Base-by-base conservation (phyloP, 2,329 filamentous ascomycete genomes). In the Gaeumannomyces tritici region DNA sequence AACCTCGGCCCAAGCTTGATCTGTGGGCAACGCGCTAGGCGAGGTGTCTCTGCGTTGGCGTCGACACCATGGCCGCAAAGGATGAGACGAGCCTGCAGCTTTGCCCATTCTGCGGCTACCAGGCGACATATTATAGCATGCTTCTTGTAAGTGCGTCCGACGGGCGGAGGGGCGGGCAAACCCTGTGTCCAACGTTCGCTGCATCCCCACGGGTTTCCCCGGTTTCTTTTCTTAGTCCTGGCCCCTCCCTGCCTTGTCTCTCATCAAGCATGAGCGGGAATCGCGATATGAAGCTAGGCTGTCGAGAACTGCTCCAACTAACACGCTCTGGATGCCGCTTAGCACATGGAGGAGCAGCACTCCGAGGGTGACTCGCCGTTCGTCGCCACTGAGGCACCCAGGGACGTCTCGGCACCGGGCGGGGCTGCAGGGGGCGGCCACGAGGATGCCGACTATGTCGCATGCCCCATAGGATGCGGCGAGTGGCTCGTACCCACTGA, bases 401-500 rank as follows among this genome's bases (percentile, higher is more conserved):
- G 31, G 51, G 62, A 47, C 47, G 54, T 55, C 27, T 60, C 42
- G 26, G 59, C 26, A 13, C 35, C 59, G 57, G 70, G 71, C 62
- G 66, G 64, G 47, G 66, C 65, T 28, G 61, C 61, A 42, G 66
- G 62, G 27, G 65, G 65, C 57, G 67, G 71, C 47, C 35, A 28
- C 11, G 70, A 73, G 12, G 72, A 75, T 54, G 65, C 66, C 9
- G 63, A 74, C 21, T 85, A 84, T 68, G 74, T 79, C 27, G 75
- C 80, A 55, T 88, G 85, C 67, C 79, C 82, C 0, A 66, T 80
- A 42, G 80, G 78, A 27, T 90, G 87, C 69, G 82, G 82, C 35
- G 86, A 89, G 70, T 70, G 77, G n/a, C 71, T 88, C 26, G 72
- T 77, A 8, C 67, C 76, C 9, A 71, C 74, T 21, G 83, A 87